Percentiles rank a stretch among this genome's conserved stretches.
These are phyloP conservation scores for Blastomyces gilchristii DNA, from an alignment of 2,329 filamentous ascomycete species.

Conservation along the genomic window DNA sequence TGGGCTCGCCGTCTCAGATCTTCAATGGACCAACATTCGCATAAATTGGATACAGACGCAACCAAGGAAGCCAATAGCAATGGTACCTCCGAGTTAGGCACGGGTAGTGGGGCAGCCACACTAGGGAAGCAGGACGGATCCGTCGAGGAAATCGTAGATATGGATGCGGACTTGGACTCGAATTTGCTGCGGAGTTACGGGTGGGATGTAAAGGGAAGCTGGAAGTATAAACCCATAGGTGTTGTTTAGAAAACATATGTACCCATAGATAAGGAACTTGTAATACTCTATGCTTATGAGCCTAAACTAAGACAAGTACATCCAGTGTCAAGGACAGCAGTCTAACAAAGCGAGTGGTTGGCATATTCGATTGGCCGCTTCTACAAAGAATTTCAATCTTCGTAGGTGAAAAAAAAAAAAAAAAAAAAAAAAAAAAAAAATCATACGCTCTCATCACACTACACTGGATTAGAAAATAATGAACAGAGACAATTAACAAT, in stretches of 20 bases:
- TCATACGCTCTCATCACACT: background rate
- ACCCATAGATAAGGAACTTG: background rate
- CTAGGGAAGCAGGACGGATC: background rate
- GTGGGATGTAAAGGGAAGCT: conserved; percentile 16
- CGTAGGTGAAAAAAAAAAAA: background rate
- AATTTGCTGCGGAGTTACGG: conserved; percentile 11
- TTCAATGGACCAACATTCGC: conserved; percentile 3
- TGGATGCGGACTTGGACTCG: conserved; percentile 8
- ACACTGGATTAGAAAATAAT: background rate
- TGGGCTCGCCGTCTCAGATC: conserved; percentile 8
- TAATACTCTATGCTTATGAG: background rate
- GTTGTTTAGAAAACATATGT: conserved; percentile 9
- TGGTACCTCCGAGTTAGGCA: background rate
- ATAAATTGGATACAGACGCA: background rate
- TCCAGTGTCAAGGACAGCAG: background rate
- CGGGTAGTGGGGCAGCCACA: background rate
- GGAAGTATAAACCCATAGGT: conserved; percentile 28
- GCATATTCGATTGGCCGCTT: background rate
- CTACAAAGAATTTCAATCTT: background rate
- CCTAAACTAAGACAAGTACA: conserved; percentile 13
- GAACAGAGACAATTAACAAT: background rate
- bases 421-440: no score
- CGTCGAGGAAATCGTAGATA: background rate
- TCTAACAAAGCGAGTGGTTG: background rate
- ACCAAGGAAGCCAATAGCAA: background rate